These are phyloP conservation scores for Mimosa pudica DNA, from an alignment of 306 rosid genomes.

Conservation along the genomic window DNA sequence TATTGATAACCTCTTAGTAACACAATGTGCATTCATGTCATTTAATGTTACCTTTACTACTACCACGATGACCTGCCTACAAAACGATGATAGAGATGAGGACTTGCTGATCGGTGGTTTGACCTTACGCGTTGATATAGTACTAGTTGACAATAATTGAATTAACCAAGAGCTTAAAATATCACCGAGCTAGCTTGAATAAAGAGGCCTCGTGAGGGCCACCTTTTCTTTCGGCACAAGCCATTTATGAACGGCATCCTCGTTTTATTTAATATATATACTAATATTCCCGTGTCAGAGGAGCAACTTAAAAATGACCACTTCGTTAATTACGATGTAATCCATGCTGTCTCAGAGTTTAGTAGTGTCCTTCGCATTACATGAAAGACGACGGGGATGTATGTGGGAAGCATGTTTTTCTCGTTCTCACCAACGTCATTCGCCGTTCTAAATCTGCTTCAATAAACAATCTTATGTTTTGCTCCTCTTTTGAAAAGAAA, in stretches of 20 bases:
- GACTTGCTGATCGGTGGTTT: background rate
- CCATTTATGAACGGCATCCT: slow-evolving; percentile 27
- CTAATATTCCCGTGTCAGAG: slow-evolving; percentile 33
- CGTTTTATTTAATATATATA: background rate
- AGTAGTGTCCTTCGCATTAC: slow-evolving; percentile 14
- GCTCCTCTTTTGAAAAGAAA: background rate
- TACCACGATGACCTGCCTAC: background rate
- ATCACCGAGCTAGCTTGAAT: background rate
- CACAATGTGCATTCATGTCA: background rate
- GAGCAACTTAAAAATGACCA: slow-evolving; percentile 23
- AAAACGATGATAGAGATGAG: background rate
- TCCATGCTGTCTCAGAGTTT: slow-evolving; percentile 28
- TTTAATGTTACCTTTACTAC: background rate
- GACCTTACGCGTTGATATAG: background rate
- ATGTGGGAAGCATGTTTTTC: slow-evolving; percentile 43
- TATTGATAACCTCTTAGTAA: too few relatives aligned
- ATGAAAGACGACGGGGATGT: slow-evolving; percentile 29
- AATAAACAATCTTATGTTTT: background rate
- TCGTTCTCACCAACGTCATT: slow-evolving; percentile 40
- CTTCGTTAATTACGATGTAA: slow-evolving; percentile 27
- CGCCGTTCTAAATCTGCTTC: slow-evolving; percentile 31
- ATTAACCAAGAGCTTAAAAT: background rate
- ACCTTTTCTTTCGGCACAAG: slow-evolving; percentile 69
- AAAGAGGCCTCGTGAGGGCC: slow-evolving; percentile 47
- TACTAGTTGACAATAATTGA: background rate